Conservation (phyloP, 495 filamentous ascomycete genomes). For the Lophium mytilinum region DNA sequence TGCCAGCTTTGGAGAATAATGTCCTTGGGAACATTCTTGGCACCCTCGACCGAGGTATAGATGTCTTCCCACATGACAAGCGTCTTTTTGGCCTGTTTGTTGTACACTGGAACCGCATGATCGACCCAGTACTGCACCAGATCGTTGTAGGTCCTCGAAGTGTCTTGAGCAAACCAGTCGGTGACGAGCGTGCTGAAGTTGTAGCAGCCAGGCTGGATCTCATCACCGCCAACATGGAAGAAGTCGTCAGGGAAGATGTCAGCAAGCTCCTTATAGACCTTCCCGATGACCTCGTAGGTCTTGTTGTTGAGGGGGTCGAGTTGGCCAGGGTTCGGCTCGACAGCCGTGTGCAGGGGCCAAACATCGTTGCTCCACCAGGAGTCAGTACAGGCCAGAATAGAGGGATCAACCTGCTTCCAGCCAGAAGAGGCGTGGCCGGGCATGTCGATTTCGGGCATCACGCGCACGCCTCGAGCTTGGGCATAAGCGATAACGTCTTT, state of each 20-base stretch:
- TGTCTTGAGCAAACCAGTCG: slow-evolving; percentile 43
- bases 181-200: slow-evolving; percentile 44
- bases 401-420: slow-evolving; percentile 47
- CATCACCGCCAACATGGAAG: slow-evolving; percentile 50
- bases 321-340: slow-evolving; percentile 50
- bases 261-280: slow-evolving; percentile 48
- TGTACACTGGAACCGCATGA: slow-evolving; percentile 47
- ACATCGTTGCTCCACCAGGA: slow-evolving; percentile 52
- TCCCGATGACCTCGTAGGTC: slow-evolving; percentile 45
- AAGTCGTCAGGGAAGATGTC: slow-evolving; percentile 44
- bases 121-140: slow-evolving; percentile 50
- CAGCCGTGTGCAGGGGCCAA: slow-evolving; percentile 44
- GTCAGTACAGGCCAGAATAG: slow-evolving; percentile 44
- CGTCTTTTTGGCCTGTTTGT: slow-evolving; percentile 34
- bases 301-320: slow-evolving; percentile 48
- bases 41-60: slow-evolving; percentile 29
- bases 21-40: slow-evolving; percentile 43
- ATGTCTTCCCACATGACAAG: slow-evolving; percentile 54
- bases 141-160: slow-evolving; percentile 45
- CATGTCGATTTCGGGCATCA: slow-evolving; percentile 51
- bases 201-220: slow-evolving; percentile 46
- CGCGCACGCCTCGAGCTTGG: slow-evolving; percentile 42
- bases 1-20: slow-evolving; percentile 51
- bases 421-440: slow-evolving; percentile 48
- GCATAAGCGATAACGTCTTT: slow-evolving; percentile 44